phyloP scores from a whole-genome alignment of 495 filamentous ascomycete species.

The Choiromyces venosus region DNA sequence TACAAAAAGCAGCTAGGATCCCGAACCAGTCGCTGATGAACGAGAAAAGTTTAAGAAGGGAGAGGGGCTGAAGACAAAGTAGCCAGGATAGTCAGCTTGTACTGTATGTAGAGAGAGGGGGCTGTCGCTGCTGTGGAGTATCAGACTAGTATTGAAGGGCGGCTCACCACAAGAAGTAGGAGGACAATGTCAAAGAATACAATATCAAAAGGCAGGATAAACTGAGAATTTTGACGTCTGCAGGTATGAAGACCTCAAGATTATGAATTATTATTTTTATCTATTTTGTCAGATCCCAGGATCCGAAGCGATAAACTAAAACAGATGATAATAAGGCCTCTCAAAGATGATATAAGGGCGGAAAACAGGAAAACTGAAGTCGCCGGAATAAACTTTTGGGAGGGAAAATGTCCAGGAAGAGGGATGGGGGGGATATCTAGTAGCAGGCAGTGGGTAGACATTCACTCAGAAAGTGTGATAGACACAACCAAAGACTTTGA shows the following conservation, averaged over 20 bases:
- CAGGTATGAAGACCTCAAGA: not conserved
- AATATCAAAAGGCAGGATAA: not conserved
- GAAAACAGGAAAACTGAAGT: not conserved
- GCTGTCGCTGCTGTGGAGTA: not conserved
- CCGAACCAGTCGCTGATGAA: constrained; percentile 13
- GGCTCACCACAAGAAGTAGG: not conserved
- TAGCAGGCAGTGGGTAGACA: constrained; percentile 1
- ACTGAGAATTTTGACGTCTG: not conserved
- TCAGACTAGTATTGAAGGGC: not conserved
- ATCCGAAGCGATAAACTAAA: not conserved
- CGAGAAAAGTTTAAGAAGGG: constrained; percentile 4
- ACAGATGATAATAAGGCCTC: not conserved
- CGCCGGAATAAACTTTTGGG: not conserved
- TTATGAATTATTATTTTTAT: not conserved
- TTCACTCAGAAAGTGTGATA: constrained; percentile 10
- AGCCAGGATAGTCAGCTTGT: not conserved
- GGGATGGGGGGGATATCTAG: constrained; percentile 2
- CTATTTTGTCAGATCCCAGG: not conserved
- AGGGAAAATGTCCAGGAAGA: not conserved
- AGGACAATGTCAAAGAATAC: not conserved
- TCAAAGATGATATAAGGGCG: not conserved
- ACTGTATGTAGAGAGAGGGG: not conserved
- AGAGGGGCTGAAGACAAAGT: not conserved
- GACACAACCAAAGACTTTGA: constrained; percentile 12
- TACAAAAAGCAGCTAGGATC: constrained; percentile 21